Base-by-base conservation (phyloP, 345 rosid species). In the Euphorbia lathyris region DNA sequence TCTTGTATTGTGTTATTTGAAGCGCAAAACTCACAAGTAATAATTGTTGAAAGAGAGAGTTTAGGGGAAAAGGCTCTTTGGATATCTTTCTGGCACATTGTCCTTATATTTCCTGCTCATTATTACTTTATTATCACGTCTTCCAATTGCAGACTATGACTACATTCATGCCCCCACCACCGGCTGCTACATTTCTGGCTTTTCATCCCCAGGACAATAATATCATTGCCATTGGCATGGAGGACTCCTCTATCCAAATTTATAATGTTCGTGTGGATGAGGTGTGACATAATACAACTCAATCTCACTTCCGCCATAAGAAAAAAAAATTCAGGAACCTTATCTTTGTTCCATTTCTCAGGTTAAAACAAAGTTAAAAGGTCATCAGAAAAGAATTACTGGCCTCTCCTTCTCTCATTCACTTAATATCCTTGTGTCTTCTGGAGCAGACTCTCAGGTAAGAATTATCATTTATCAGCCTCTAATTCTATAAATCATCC, bases 361-460 rank as follows among this genome's bases (percentile, higher is more conserved):
- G 96, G 95, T 86, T 55, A 81, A 81, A 81, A 81, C 83, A 5
- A 92, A 88, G 81, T 68, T 92, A 56, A 87, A 85, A 65, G 96
- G 98, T 65, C 95, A 90, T 81, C 86, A 84, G 68, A 92, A 92
- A 72, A 83, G 89, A 78, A 90, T 92, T 60, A 92, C 96, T 4
- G 98, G 98, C 74, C 96, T 92, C 30, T 92, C 96, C 29, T 92
- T 92, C 84, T 92, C 98, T 36, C 77, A 87, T 74, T 36, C 61
- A 12, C 77, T 88, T 43, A 87, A 87, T 70, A 85, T 90, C 73
- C 92, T 92, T 22, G 90, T 92, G 43, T 92, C 96, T 71, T 90
- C 98, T 6, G 98, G 98, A 63, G 98, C 96, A 43, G 96, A 90
- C 67, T 75, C 89, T 62, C 96, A 90, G 90, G 96, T 87, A 60